Evolutionary conservation across 129 eudicot genomes (phyloP).

Genomic region (Flaveria sonorensis): DNA sequence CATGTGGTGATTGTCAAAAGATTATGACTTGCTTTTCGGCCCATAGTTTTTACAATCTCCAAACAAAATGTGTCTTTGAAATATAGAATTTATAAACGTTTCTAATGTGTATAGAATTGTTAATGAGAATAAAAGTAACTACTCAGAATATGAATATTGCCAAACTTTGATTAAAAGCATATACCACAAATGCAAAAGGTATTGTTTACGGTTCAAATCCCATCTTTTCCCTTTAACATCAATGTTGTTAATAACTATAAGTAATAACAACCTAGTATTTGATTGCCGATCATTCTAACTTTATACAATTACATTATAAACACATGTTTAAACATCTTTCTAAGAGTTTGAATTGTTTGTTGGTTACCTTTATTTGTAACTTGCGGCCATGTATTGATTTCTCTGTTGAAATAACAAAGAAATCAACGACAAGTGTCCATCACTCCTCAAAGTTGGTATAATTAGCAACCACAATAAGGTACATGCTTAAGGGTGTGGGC

Average conservation of each 20-base stretch:
- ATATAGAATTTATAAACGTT: not conserved
- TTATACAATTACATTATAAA: not conserved
- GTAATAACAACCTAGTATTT: conserved; percentile 4
- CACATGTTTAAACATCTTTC: not conserved
- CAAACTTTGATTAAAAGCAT: conserved; percentile 6
- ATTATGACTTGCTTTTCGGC: not conserved
- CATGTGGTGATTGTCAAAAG: not conserved
- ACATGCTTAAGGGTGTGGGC: too few relatives aligned
- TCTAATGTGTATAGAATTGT: not conserved
- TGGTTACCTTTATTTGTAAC: not conserved
- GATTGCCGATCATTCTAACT: not conserved
- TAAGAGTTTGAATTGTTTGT: not conserved
- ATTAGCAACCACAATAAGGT: not conserved
- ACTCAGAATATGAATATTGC: not conserved
- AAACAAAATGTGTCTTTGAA: not conserved
- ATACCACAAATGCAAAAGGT: conserved; percentile 1
- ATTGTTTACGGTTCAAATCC: not conserved
- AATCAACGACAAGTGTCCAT: not conserved
- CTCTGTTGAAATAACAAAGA: not conserved
- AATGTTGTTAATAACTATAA: not conserved
- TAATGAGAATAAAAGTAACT: conserved; percentile 3
- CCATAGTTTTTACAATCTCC: not conserved
- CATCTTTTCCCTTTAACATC: not conserved
- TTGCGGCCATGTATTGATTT: not conserved
- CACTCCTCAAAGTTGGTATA: not conserved